These are phyloP conservation scores for Arxiozyma bovina DNA, from an alignment of 1,139 yeast species.

Conservation along the genomic window DNA sequence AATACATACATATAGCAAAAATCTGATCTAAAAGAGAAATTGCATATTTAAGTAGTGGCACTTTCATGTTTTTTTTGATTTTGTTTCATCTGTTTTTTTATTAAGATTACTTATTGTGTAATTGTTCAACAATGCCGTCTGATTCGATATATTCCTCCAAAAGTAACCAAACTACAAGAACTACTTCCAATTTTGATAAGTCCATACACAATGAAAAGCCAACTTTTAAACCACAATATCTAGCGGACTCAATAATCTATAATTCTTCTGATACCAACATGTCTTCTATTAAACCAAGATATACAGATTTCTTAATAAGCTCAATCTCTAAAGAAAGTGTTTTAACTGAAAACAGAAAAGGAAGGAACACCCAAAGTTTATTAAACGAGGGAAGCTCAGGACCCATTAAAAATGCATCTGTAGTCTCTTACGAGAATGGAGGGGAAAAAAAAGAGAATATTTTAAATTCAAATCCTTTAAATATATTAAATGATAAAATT, in stretches of 20 bases:
- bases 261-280: not conserved
- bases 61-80: not conserved
- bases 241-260: not conserved
- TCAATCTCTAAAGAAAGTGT: not conserved
- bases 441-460: not conserved
- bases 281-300: not conserved
- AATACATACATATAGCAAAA: too few relatives aligned
- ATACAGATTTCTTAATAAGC: not conserved
- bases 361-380: not conserved
- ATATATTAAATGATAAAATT: not conserved
- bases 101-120: not conserved
- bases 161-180: not conserved
- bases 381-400: not conserved
- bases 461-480: not conserved
- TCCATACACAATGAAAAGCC: conserved; percentile 10
- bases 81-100: not conserved
- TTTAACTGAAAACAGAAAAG: not conserved
- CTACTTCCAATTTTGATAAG: conserved; percentile 4
- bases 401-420: not conserved
- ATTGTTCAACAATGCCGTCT: not conserved
- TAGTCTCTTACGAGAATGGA: not conserved
- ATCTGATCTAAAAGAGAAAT: not conserved
- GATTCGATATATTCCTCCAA: not conserved
- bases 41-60: not conserved
- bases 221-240: conserved; percentile 11